Conservation (phyloP, 2,329 filamentous ascomycete genomes). For the Onygena corvina region DNA sequence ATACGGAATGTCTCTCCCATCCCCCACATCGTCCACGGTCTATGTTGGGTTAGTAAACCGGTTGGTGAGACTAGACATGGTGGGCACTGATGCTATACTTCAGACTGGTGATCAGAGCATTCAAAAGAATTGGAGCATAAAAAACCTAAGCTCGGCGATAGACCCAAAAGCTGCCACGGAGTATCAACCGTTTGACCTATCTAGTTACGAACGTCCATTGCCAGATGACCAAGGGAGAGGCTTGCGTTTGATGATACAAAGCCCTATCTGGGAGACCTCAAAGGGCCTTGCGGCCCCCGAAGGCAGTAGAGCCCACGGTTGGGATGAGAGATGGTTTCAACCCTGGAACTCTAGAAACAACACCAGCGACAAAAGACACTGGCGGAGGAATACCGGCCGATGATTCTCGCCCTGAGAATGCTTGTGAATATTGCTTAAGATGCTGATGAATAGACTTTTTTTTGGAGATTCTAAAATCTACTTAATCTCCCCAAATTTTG, state of each 20-base stretch:
- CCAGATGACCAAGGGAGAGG: slow-evolving; percentile 23
- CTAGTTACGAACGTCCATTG: slow-evolving; percentile 35
- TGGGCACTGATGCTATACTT: slow-evolving; percentile 33
- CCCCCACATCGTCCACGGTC: slow-evolving; percentile 34
- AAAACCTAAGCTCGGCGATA: slow-evolving; percentile 21
- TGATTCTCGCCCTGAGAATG: background rate
- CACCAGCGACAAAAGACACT: background rate
- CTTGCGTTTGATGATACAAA: slow-evolving; percentile 28
- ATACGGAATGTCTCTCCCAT: slow-evolving; percentile 36
- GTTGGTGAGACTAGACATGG: slow-evolving; percentile 34
- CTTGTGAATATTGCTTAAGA: background rate
- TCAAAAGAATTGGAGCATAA: slow-evolving; percentile 23
- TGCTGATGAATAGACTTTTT: background rate
- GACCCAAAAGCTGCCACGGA: slow-evolving; percentile 16
- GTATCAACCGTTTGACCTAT: slow-evolving; percentile 26
- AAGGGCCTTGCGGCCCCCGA: slow-evolving; percentile 8
- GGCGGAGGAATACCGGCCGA: background rate
- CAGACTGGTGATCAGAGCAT: slow-evolving; percentile 17
- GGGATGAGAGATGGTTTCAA: slow-evolving; percentile 29
- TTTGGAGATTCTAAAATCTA: background rate
- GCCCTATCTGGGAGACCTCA: slow-evolving; percentile 18
- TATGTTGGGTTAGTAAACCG: slow-evolving; percentile 35
- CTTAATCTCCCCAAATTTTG: background rate
- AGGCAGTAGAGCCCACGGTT: slow-evolving; percentile 19
- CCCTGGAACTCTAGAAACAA: slow-evolving; percentile 8